phyloP scores from a whole-genome alignment of 2,329 filamentous ascomycete genomes.

The Bisporella sp. region DNA sequence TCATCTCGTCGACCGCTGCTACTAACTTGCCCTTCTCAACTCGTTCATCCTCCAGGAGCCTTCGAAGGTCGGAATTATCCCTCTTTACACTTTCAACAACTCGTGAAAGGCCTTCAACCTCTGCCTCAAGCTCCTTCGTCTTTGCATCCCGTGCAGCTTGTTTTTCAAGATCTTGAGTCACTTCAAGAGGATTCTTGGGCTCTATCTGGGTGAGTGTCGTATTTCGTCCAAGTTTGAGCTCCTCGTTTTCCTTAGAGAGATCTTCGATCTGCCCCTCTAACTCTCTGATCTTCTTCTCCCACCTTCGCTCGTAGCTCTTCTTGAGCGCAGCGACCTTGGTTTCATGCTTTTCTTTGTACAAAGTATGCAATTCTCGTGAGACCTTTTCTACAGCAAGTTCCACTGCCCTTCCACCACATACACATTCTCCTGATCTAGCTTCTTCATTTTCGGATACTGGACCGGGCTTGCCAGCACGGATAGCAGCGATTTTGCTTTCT shows the following conservation, averaged over 20 bases:
- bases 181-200: constrained; percentile 34
- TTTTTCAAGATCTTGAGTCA: constrained; percentile 50
- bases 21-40: constrained; percentile 82
- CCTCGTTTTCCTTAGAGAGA: constrained; percentile 67
- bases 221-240: constrained; percentile 53
- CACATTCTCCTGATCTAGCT: constrained; percentile 23
- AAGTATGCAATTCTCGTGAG: constrained; percentile 81
- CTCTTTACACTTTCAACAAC: constrained; percentile 63
- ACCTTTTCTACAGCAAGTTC: constrained; percentile 85
- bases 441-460: constrained; percentile 28
- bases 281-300: constrained; percentile 81
- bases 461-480: constrained; percentile 54
- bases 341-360: constrained; percentile 98
- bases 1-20: constrained; percentile 76
- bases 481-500: constrained; percentile 67
- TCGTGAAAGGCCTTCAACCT: constrained; percentile 64
- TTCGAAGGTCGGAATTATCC: constrained; percentile 60
- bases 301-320: constrained; percentile 75
- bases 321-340: constrained; percentile 89
- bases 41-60: constrained; percentile 64
- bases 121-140: constrained; percentile 69
- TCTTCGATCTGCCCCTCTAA: constrained; percentile 66
- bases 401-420: constrained; percentile 49
- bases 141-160: constrained; percentile 67
- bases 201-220: constrained; percentile 56